phyloP scores from a whole-genome alignment of 2,329 filamentous ascomycete species.

The Sporothrix schenckii region DNA sequence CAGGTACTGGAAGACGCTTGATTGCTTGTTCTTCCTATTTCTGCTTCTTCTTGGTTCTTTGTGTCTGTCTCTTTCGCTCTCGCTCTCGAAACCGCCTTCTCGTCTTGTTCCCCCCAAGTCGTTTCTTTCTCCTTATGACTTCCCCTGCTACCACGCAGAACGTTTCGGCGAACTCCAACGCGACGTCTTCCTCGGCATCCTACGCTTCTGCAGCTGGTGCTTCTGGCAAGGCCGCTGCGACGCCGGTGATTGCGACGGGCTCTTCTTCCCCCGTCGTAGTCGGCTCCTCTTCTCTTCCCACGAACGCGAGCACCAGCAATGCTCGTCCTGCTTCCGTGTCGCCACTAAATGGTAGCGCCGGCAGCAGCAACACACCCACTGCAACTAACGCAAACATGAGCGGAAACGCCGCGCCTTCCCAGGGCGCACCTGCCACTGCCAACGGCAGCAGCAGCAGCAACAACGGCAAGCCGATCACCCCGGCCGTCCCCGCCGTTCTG shows the following conservation, averaged over 20 bases:
- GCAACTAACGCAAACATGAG: constrained; percentile 33
- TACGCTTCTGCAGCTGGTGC: constrained; percentile 69
- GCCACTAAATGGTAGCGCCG: constrained; percentile 77
- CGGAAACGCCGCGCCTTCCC: constrained; percentile 22
- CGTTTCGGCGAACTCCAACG: constrained; percentile 41
- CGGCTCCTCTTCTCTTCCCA: constrained; percentile 56
- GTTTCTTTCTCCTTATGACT: constrained; percentile 57
- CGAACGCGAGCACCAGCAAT: constrained; percentile 53
- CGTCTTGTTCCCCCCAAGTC: not conserved
- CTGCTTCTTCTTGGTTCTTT: not conserved
- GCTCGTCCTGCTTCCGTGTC: constrained; percentile 69
- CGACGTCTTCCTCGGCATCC: constrained; percentile 61
- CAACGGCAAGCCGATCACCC: constrained; percentile 54
- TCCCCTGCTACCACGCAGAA: constrained; percentile 60
- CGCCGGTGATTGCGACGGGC: constrained; percentile 63
- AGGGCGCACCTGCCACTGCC: constrained; percentile 44
- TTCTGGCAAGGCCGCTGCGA: constrained; percentile 64
- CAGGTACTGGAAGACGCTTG: constrained; percentile 16
- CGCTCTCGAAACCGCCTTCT: not conserved
- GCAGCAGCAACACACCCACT: constrained; percentile 28
- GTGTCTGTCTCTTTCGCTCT: not conserved
- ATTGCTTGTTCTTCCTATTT: not conserved
- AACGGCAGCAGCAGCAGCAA: constrained; percentile 31
- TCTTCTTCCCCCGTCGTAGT: constrained; percentile 60
- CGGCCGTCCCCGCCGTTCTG: constrained; percentile 62